Percentiles rank a stretch among this genome's conserved stretches.
phyloP scores from a whole-genome alignment of 306 rosid species.

The Lathyrus oleraceus region DNA sequence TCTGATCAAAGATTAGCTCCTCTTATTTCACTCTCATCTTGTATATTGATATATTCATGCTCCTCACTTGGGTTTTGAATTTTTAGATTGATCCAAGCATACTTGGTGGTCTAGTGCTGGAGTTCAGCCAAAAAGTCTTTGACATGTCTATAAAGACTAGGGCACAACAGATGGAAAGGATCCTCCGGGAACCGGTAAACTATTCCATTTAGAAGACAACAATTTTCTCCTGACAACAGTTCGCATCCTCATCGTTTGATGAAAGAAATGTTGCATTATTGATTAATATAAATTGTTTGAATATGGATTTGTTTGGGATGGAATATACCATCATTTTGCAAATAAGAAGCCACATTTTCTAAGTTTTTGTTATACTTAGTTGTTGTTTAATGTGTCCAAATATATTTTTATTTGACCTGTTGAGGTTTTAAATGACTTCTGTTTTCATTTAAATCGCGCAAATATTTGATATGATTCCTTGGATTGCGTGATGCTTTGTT shows the following conservation, averaged over 20 bases:
- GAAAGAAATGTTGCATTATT: conserved; percentile 30
- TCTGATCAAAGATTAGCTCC: not conserved
- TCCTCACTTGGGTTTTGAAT: not conserved
- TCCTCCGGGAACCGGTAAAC: conserved; percentile 67
- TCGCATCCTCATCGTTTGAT: conserved; percentile 33
- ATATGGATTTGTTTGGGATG: conserved; percentile 44
- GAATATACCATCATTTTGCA: conserved; percentile 59
- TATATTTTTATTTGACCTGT: conserved; percentile 22
- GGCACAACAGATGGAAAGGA: conserved; percentile 93
- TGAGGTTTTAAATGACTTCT: conserved; percentile 11
- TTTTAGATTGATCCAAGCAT: conserved; percentile 85
- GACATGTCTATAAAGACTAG: conserved; percentile 90
- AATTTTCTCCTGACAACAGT: conserved; percentile 28
- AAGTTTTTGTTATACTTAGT: conserved; percentile 24
- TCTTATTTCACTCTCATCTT: not conserved
- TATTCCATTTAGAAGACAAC: conserved; percentile 53
- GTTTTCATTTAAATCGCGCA: conserved; percentile 4
- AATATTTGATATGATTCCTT: not conserved
- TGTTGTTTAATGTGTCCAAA: conserved; percentile 6
- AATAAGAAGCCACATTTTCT: conserved; percentile 59
- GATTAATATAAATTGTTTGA: conserved; percentile 44
- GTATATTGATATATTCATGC: not conserved
- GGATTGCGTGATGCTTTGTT: not conserved
- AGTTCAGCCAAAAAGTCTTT: conserved; percentile 74
- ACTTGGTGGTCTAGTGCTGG: conserved; percentile 85